Base-by-base conservation (phyloP, 768 basidiomycete genomes). In the Mycena galopus region DNA sequence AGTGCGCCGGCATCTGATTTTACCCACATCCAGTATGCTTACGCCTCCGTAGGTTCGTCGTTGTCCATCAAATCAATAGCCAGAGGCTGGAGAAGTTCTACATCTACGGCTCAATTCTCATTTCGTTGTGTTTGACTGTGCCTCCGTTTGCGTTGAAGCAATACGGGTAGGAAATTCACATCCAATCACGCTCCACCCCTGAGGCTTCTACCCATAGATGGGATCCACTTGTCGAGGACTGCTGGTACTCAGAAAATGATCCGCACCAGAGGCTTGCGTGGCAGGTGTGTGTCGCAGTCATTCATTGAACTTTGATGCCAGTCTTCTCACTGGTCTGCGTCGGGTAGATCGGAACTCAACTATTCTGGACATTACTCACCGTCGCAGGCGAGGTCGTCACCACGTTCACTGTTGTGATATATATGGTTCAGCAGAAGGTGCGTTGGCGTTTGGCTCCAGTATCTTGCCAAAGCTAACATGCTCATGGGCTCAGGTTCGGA, bases 161-260 rank as follows among this genome's bases (percentile, higher is more conserved):
- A 57, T 78, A 78, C 32, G 77, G 77, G 76, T 73, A 25, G 17
- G 75, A 42, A 8, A 42, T 33, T 3, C 10, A 23, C 35, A 23
- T 32, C 25, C 14, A n/a, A 42, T 60, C n/a, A 27, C 37, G 14
- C 55, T 25, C 19, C 25, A 16, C 14, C 25, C 14, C 27, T 29
- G 53, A 30, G 51, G 23, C 14, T 42, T 11, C 23, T 23, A 50
- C 35, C 4, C 19, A 27, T 53, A 78, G 77, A 10, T 78, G 77
- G 77, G 74, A 78, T 55, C 76, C 76, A 5, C 69, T 78, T 23
- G 76, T 68, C 32, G 12, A 66, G 44, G 76, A 73, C 53, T 78
- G 77, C 47, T 78, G 76, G 76, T 78, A 78, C 63, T 67, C 74
- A 4, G 77, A 75, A 39, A 70, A 77, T 32, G 66, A 78, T 51